Conservation (phyloP, 108 stramenopile species). For the Skeletonema marinoi region DNA sequence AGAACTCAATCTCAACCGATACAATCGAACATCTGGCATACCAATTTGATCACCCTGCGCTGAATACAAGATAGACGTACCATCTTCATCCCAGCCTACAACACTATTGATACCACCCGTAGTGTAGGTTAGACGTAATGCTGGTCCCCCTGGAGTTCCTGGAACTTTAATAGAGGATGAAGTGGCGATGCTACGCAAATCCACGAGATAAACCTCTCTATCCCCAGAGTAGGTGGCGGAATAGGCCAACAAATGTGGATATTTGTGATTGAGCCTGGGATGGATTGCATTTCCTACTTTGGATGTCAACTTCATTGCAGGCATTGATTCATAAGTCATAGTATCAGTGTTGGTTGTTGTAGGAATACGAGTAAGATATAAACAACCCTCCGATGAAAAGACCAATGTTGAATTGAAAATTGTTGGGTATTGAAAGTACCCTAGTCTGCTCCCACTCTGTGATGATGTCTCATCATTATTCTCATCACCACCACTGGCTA, state of each 20-base stretch:
- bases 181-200: constrained; percentile 24
- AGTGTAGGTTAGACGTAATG: constrained; percentile 58
- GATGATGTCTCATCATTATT: neutral
- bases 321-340: neutral
- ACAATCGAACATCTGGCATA: constrained; percentile 63
- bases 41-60: constrained; percentile 48
- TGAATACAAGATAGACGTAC: constrained; percentile 48
- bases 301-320: constrained; percentile 65
- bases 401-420: constrained; percentile 59
- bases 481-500: constrained; percentile 9
- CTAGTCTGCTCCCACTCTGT: constrained; percentile 6
- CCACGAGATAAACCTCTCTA: constrained; percentile 68
- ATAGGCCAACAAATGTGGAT: constrained; percentile 56
- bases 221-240: constrained; percentile 68
- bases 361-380: constrained; percentile 51
- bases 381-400: constrained; percentile 70
- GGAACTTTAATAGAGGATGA: neutral
- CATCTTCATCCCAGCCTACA: constrained; percentile 54
- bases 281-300: constrained; percentile 69
- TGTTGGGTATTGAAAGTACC: constrained; percentile 59
- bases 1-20: constrained; percentile 44
- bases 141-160: constrained; percentile 26
- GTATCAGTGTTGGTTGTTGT: neutral
- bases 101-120: constrained; percentile 36
- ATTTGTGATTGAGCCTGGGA: constrained; percentile 58